Percentiles rank a stretch among this genome's conserved stretches.
phyloP scores from a whole-genome alignment of 768 basidiomycete species.

The Psilocybe subaeruginosa region DNA sequence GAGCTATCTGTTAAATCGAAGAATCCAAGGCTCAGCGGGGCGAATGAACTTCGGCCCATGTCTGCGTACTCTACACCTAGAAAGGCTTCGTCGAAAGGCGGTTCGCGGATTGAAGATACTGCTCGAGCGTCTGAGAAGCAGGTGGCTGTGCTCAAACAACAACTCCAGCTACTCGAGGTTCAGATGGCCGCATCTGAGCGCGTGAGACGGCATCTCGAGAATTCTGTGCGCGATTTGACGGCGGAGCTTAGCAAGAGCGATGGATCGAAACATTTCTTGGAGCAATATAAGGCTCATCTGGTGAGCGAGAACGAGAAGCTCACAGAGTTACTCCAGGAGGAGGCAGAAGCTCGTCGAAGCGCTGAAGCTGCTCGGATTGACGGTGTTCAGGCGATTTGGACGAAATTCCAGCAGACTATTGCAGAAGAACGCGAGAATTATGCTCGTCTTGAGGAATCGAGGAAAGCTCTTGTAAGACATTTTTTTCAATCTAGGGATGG shows the following conservation, averaged over 20 bases:
- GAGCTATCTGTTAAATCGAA: constrained; percentile 48
- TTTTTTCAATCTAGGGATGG: neutral
- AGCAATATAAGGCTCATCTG: constrained; percentile 57
- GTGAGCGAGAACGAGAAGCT: constrained; percentile 60
- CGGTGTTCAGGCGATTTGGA: constrained; percentile 68
- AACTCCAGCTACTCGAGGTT: constrained; percentile 68
- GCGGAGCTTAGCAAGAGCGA: constrained; percentile 65
- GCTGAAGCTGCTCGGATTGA: constrained; percentile 67
- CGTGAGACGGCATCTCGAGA: constrained; percentile 65
- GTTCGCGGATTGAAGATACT: constrained; percentile 17
- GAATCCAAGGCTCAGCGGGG: constrained; percentile 33
- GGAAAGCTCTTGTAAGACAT: constrained; percentile 64
- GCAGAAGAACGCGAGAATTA: constrained; percentile 64
- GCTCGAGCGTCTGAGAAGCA: constrained; percentile 40
- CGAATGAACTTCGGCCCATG: constrained; percentile 38
- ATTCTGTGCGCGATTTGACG: constrained; percentile 59
- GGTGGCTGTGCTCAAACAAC: constrained; percentile 56
- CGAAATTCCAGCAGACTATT: constrained; percentile 63
- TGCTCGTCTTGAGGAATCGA: constrained; percentile 66
- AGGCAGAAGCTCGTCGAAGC: constrained; percentile 61
- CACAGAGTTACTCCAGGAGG: constrained; percentile 59
- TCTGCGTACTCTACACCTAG: constrained; percentile 51
- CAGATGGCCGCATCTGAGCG: constrained; percentile 71
- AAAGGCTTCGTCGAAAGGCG: constrained; percentile 26
- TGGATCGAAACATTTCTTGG: constrained; percentile 65